A percentile compares a stretch with the other conserved stretches of the same genome.
These are phyloP conservation scores for Eragrostis curvula DNA, from an alignment of 176 grass and related monocot species.

Conservation along the genomic window DNA sequence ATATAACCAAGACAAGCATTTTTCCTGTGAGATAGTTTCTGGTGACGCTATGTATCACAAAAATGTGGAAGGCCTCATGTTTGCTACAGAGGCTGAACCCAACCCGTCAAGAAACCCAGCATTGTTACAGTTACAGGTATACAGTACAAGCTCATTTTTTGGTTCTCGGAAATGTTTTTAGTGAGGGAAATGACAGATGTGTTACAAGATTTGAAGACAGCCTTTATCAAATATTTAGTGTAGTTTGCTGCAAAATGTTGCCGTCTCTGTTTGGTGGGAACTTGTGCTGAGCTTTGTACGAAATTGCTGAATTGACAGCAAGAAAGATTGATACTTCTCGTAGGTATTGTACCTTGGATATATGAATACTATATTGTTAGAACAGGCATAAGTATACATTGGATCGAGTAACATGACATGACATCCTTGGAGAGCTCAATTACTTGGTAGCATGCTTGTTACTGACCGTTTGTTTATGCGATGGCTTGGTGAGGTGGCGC, in stretches of 20 bases:
- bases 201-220: slow-evolving; percentile 13
- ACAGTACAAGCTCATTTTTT: slow-evolving; percentile 17
- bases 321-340: background rate
- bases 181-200: background rate
- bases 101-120: slow-evolving; percentile 10
- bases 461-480: too few species aligned
- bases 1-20: background rate
- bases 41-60: slow-evolving; percentile 22
- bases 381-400: background rate
- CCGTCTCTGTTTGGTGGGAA: background rate
- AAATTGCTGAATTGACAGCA: background rate
- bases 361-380: background rate
- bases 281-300: background rate
- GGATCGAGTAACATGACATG: background rate
- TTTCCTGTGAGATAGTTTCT: slow-evolving; percentile 30
- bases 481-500: too few species aligned
- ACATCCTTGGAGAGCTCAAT: background rate
- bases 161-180: slow-evolving; percentile 5
- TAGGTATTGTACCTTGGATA: background rate
- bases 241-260: slow-evolving; percentile 17
- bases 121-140: slow-evolving; percentile 34
- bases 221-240: background rate
- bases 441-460: background rate
- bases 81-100: slow-evolving; percentile 20
- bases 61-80: slow-evolving; percentile 6